These are phyloP conservation scores for Claviceps citrina DNA, from an alignment of 2,329 filamentous ascomycete genomes.

Conservation along the genomic window DNA sequence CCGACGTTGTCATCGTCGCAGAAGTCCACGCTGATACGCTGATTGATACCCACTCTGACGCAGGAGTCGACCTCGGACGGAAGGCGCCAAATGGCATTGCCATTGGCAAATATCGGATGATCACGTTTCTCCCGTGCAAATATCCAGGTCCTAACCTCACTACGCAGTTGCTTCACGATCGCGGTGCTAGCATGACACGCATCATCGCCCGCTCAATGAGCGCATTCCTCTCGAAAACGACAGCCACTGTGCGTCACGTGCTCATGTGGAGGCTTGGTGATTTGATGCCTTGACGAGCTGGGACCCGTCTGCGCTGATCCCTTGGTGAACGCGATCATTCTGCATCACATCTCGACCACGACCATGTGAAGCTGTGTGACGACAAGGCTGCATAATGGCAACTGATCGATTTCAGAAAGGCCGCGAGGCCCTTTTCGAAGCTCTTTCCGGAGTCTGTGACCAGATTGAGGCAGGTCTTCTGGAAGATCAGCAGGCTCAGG, in stretches of 20 bases:
- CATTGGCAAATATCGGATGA: neutral
- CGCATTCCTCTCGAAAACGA: neutral
- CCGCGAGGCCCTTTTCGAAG: conserved; percentile 24
- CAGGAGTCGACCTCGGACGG: neutral
- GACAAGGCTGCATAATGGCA: conserved; percentile 18
- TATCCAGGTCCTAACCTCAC: neutral
- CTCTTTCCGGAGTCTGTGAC: conserved; percentile 24
- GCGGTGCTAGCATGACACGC: neutral
- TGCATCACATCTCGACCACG: neutral
- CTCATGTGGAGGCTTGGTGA: neutral
- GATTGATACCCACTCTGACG: neutral
- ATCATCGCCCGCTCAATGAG: neutral
- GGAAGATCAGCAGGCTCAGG: neutral
- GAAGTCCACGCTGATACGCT: neutral
- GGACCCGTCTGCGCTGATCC: too few relatives aligned
- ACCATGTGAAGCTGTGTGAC: neutral
- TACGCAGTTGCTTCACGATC: too few relatives aligned
- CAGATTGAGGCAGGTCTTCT: conserved; percentile 15
- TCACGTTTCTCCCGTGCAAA: neutral
- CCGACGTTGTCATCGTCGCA: neutral
- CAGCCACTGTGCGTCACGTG: neutral
- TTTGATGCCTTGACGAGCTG: too few relatives aligned
- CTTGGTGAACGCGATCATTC: neutral
- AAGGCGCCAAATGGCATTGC: neutral
- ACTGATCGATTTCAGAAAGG: conserved; percentile 23